Evolutionary conservation across 306 rosid genomes (phyloP).

Genomic region (Prosopis cineraria): DNA sequence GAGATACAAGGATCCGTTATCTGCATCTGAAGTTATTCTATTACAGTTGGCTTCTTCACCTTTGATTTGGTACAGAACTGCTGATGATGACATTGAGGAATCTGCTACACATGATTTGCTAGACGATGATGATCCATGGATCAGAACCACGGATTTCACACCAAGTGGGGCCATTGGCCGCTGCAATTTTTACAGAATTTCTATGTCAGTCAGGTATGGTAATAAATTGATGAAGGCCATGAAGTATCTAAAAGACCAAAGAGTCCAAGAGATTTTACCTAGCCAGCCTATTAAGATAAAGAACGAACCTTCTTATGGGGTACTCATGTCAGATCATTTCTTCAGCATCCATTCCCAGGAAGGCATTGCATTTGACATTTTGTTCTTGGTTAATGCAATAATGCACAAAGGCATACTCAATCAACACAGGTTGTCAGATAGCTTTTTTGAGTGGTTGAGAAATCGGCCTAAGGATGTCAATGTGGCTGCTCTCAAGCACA

Average conservation of each 20-base stretch:
- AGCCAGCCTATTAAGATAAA: constrained; percentile 35
- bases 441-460: constrained; percentile 50
- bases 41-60: constrained; percentile 62
- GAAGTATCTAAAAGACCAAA: constrained; percentile 42
- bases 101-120: constrained; percentile 48
- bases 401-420: constrained; percentile 60
- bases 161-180: constrained; percentile 63
- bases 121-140: constrained; percentile 81
- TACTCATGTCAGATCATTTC: constrained; percentile 46
- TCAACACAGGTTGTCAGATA: constrained; percentile 56
- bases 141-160: constrained; percentile 70
- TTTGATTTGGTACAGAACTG: constrained; percentile 64
- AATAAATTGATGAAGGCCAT: constrained; percentile 50
- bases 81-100: constrained; percentile 63
- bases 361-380: constrained; percentile 47
- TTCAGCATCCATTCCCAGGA: constrained; percentile 44
- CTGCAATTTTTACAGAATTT: constrained; percentile 54
- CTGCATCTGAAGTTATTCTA: constrained; percentile 42
- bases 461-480: constrained; percentile 52
- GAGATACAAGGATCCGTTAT: constrained; percentile 36
- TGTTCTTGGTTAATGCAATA: constrained; percentile 59
- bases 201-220: constrained; percentile 58
- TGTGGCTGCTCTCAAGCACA: constrained; percentile 61
- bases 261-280: constrained; percentile 40
- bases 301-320: constrained; percentile 58